Percentiles rank a stretch among this genome's conserved stretches.
phyloP scores from a whole-genome alignment of 495 filamentous ascomycete species.

The Aspergillus conjunctus region DNA sequence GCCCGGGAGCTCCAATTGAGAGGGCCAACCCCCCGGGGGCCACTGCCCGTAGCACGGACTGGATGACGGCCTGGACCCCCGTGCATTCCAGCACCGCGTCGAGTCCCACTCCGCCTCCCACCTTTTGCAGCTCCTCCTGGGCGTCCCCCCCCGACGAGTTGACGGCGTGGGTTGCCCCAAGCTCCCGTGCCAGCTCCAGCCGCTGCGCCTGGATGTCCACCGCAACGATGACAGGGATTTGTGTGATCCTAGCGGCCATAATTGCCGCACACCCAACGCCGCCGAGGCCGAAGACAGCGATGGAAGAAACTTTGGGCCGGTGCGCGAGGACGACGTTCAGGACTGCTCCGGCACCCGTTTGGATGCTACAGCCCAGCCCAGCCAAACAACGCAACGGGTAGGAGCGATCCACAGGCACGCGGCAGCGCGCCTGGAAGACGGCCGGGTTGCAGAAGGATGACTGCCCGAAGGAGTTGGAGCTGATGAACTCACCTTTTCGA shows the following conservation, averaged over 20 bases:
- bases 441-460: conserved; percentile 34
- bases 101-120: not conserved
- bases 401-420: conserved; percentile 28
- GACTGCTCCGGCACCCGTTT: conserved; percentile 41
- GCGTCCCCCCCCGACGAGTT: not conserved
- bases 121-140: not conserved
- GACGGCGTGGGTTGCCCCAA: conserved; percentile 39
- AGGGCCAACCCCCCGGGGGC: not conserved
- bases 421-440: conserved; percentile 22
- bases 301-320: conserved; percentile 10
- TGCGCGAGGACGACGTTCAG: conserved; percentile 32
- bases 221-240: conserved; percentile 31
- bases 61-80: not conserved
- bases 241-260: conserved; percentile 26
- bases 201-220: conserved; percentile 37
- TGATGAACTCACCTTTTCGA: conserved; percentile 16
- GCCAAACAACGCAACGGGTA: conserved; percentile 34
- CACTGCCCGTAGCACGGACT: not conserved
- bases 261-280: conserved; percentile 37
- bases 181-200: conserved; percentile 34
- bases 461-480: conserved; percentile 40
- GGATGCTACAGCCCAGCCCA: conserved; percentile 45
- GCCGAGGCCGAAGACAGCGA: conserved; percentile 38
- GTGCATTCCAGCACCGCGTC: not conserved
- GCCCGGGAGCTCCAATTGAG: not conserved